phyloP scores from a whole-genome alignment of 2,329 filamentous ascomycete species.

The Canariomyces notabilis region DNA sequence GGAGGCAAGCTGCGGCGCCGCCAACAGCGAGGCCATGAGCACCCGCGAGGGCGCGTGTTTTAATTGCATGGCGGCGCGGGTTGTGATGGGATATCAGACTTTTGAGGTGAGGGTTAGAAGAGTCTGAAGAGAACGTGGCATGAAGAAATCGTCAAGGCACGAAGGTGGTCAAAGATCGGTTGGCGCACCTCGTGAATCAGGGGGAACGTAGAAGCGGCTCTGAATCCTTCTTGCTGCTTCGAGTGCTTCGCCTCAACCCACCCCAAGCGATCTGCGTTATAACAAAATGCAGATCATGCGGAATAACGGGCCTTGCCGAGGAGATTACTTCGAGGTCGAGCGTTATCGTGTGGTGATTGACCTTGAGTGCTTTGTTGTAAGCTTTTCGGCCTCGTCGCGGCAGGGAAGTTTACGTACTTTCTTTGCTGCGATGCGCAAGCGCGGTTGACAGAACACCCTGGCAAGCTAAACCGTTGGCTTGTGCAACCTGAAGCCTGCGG shows the following conservation, averaged over 20 bases:
- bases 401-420: background rate
- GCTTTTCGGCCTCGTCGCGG: background rate
- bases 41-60: constrained; percentile 43
- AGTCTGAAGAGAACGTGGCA: background rate
- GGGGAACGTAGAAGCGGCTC: background rate
- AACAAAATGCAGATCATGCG: constrained; percentile 9
- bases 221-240: background rate
- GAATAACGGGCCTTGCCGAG: background rate
- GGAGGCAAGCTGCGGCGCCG: constrained; percentile 50
- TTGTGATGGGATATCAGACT: constrained; percentile 1
- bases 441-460: background rate
- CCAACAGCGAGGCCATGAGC: constrained; percentile 46
- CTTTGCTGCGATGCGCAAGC: too few relatives aligned
- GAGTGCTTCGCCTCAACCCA: constrained; percentile 10
- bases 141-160: too few relatives aligned
- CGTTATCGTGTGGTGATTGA: too few relatives aligned
- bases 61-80: constrained; percentile 39
- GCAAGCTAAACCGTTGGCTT: background rate
- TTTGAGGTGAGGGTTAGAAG: background rate
- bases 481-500: background rate
- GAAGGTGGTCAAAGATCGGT: too few relatives aligned
- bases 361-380: background rate
- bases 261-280: constrained; percentile 13
- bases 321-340: too few relatives aligned
- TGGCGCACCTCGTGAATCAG: too few relatives aligned